phyloP scores from a whole-genome alignment of 352 stramenopile genomes.

The Phytopythium sindhum region DNA sequence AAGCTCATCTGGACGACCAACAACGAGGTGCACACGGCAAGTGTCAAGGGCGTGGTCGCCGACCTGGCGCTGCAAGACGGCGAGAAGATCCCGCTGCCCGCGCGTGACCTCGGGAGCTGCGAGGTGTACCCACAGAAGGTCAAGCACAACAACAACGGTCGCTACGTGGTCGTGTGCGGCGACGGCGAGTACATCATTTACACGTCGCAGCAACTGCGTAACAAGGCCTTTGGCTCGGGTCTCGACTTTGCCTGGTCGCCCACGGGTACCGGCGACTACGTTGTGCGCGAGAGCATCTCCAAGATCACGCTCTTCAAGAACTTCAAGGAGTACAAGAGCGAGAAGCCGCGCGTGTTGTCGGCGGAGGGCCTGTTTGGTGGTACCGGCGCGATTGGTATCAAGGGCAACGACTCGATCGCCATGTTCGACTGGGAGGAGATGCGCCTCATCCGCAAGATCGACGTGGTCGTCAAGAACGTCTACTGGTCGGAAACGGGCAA shows the following conservation, averaged over 20 bases:
- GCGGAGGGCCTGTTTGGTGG: conserved; percentile 97
- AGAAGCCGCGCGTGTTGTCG: conserved; percentile 92
- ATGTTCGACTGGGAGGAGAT: conserved; percentile 99
- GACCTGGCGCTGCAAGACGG: conserved; percentile 82
- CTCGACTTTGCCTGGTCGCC: conserved; percentile 98
- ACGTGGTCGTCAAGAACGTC: conserved; percentile 95
- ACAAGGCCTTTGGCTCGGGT: conserved; percentile 96
- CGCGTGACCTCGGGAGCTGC: conserved; percentile 94
- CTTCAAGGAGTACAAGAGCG: conserved; percentile 96
- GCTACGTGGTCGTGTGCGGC: conserved; percentile 97
- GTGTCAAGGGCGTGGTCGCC: conserved; percentile 85
- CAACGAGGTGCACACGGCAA: conserved; percentile 97
- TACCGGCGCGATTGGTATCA: conserved; percentile 92
- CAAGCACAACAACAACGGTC: conserved; percentile 98
- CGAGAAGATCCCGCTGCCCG: conserved; percentile 81
- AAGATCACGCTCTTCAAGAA: conserved; percentile 98
- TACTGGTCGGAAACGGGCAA: conserved; percentile 98
- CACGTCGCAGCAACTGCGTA: conserved; percentile 93
- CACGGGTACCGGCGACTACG: conserved; percentile 97
- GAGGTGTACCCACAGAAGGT: conserved; percentile 98
- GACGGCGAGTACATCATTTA: conserved; percentile 99
- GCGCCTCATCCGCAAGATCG: conserved; percentile 97
- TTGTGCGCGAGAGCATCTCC: conserved; percentile 96
- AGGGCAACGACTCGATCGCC: conserved; percentile 94
- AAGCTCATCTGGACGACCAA: conserved; percentile 98